A percentile compares a stretch with the other conserved stretches of the same genome.
Conservation (phyloP, 78 protist species). For the Chrysochromulina tobinii region DNA sequence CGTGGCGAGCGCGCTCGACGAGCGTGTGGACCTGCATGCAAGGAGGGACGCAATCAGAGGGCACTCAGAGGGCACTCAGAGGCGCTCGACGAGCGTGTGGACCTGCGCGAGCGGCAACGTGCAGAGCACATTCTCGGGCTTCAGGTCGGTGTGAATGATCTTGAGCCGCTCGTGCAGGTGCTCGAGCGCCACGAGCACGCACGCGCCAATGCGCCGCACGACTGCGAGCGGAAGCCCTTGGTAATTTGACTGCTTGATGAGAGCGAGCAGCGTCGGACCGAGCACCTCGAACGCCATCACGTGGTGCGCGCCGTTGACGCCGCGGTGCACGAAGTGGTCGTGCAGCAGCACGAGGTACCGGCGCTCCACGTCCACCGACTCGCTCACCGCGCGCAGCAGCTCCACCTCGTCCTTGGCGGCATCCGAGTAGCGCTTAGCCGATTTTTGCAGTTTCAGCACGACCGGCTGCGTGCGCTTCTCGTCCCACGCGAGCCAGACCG, state of each 20-base stretch:
- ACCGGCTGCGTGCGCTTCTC: slow-evolving; percentile 28
- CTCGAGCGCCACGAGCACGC: slow-evolving; percentile 71
- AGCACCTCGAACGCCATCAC: slow-evolving; percentile 91
- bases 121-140: slow-evolving; percentile 92
- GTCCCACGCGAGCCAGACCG: slow-evolving; percentile 95
- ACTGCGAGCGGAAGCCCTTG: not conserved
- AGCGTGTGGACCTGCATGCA: no score
- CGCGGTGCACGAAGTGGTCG: slow-evolving; percentile 78
- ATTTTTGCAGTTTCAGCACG: slow-evolving; percentile 72
- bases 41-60: no score
- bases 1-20: not conserved
- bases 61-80: no score
- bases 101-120: no score
- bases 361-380: not conserved
- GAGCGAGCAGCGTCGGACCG: slow-evolving; percentile 84
- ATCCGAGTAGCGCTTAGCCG: slow-evolving; percentile 62
- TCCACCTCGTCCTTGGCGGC: slow-evolving; percentile 34
- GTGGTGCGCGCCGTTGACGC: slow-evolving; percentile 80
- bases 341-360: slow-evolving; percentile 40
- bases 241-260: slow-evolving; percentile 49
- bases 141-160: slow-evolving; percentile 89
- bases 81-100: no score
- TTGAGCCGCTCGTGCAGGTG: slow-evolving; percentile 73
- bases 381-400: not conserved
- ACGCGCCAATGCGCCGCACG: not conserved